Evolutionary conservation across 2,329 filamentous ascomycete genomes (phyloP).

Genomic region (Aspergillus nomiae): DNA sequence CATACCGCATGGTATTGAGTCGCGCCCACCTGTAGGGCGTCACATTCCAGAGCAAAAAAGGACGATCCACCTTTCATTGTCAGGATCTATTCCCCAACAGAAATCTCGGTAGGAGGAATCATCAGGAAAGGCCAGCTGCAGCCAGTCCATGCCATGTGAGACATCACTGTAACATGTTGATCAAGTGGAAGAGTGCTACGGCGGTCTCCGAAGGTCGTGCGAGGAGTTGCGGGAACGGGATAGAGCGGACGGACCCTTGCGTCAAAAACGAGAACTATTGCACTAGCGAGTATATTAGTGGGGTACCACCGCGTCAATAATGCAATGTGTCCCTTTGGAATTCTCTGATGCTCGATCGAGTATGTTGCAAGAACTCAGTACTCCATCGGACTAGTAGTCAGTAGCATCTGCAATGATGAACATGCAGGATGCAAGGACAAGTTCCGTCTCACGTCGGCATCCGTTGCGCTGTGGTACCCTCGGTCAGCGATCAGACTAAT

Average conservation of each 20-base stretch:
- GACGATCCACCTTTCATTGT: neutral
- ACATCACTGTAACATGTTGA: neutral
- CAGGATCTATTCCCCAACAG: neutral
- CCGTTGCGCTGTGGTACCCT: too few species aligned
- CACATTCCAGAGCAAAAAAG: slow-evolving; percentile 3
- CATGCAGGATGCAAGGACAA: neutral
- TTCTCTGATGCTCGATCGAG: neutral
- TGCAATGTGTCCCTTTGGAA: neutral
- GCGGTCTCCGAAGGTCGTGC: neutral
- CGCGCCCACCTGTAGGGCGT: neutral
- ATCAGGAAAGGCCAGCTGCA: neutral
- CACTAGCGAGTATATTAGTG: neutral
- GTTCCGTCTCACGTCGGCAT: neutral
- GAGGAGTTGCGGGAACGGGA: neutral
- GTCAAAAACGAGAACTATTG: neutral
- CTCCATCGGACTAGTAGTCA: neutral
- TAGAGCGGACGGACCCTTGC: neutral
- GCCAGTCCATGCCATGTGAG: neutral
- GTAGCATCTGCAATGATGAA: neutral
- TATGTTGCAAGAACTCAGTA: too few species aligned
- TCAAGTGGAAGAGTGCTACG: neutral
- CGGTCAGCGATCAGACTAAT: too few species aligned
- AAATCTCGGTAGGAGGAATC: neutral
- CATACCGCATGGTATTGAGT: neutral
- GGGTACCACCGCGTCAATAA: neutral